A percentile compares a stretch with the other conserved stretches of the same genome.
Conservation (phyloP, 116 monocot genomes). For the Dioscorea cayenensis region DNA sequence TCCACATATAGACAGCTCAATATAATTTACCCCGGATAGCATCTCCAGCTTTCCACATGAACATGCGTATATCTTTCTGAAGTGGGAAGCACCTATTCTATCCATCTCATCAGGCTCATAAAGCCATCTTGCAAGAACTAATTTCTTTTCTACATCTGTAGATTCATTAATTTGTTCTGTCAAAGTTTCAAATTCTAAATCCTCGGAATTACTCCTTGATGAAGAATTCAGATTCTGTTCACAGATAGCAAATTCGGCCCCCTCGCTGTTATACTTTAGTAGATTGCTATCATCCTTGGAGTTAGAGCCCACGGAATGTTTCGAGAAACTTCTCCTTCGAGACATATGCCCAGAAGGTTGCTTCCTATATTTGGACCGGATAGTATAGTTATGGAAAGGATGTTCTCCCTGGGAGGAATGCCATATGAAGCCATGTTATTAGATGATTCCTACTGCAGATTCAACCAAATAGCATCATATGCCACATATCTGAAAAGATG, state of each 20-base stretch:
- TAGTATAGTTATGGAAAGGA: conserved; percentile 93
- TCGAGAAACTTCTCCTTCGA: conserved; percentile 13
- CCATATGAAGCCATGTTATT: background rate
- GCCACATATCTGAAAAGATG: no score
- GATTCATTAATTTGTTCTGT: conserved; percentile 10
- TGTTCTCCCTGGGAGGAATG: conserved; percentile 60
- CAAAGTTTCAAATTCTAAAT: conserved; percentile 1
- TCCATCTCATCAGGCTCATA: conserved; percentile 86
- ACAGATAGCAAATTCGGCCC: background rate
- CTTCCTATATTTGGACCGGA: conserved; percentile 69
- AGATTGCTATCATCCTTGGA: conserved; percentile 1
- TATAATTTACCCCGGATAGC: conserved; percentile 40
- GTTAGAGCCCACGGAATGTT: conserved; percentile 11
- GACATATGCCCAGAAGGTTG: background rate
- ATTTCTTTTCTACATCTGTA: conserved; percentile 7
- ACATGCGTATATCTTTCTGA: conserved; percentile 64
- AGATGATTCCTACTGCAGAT: background rate
- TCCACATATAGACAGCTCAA: conserved; percentile 77
- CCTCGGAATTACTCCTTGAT: conserved; percentile 18
- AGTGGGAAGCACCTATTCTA: conserved; percentile 72
- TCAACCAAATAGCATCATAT: no score
- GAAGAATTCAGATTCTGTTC: conserved; percentile 17
- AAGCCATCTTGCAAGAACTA: conserved; percentile 68
- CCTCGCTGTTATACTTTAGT: conserved; percentile 7
- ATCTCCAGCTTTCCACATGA: conserved; percentile 64